These are phyloP conservation scores for Cyberlindnera mycetangii DNA, from an alignment of 805 yeast species.

Conservation along the genomic window DNA sequence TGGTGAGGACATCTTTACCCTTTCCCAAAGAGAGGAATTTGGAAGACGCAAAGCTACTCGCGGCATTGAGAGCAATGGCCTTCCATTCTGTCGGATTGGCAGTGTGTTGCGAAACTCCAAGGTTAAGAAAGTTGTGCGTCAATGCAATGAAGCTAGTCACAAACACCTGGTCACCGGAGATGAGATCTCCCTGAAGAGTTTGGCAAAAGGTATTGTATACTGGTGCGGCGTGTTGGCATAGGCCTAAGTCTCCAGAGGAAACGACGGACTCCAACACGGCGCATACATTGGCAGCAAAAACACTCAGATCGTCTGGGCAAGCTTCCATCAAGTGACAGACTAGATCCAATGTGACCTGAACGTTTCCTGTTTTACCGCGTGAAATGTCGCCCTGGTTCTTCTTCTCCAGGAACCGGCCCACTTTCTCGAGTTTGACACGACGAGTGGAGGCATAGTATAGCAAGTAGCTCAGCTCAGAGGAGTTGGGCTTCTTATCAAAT, in stretches of 20 bases:
- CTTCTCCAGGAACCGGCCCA: constrained; percentile 62
- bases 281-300: constrained; percentile 70
- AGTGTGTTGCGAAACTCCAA: constrained; percentile 11
- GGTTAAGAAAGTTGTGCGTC: constrained; percentile 26
- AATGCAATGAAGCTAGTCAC: constrained; percentile 44
- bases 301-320: constrained; percentile 81
- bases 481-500: constrained; percentile 85
- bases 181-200: constrained; percentile 57
- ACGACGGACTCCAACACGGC: constrained; percentile 53
- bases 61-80: constrained; percentile 43
- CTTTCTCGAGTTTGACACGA: constrained; percentile 85
- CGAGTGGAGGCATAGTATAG: constrained; percentile 89
- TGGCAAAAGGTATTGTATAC: constrained; percentile 48
- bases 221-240: constrained; percentile 50
- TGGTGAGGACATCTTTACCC: constrained; percentile 18
- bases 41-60: constrained; percentile 34
- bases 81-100: constrained; percentile 37
- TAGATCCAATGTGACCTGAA: constrained; percentile 76
- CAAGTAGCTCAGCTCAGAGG: constrained; percentile 85
- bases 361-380: constrained; percentile 69
- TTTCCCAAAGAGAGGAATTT: constrained; percentile 21
- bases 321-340: constrained; percentile 64
- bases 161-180: constrained; percentile 62
- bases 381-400: constrained; percentile 60
- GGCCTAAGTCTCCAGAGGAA: constrained; percentile 54